phyloP scores from a whole-genome alignment of 257 asterid genomes.

The Nicotiana obtusifolia region DNA sequence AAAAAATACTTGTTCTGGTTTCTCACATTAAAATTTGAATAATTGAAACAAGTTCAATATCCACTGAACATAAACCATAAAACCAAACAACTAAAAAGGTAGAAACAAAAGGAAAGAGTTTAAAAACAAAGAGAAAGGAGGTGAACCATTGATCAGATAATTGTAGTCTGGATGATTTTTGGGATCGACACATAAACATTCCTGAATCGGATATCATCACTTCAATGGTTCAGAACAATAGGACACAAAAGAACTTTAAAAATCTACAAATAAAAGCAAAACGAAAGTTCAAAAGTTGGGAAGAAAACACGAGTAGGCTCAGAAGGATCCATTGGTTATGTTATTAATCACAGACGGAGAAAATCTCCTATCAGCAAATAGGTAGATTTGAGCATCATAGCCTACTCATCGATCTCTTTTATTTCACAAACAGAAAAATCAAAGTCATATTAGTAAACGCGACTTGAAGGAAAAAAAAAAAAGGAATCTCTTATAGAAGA shows the following conservation, averaged over 20 bases:
- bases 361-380: constrained; percentile 54
- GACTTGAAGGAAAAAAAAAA: neutral
- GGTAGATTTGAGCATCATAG: constrained; percentile 70
- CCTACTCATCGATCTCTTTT: constrained; percentile 6
- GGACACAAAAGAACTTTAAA: neutral
- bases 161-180: constrained; percentile 69
- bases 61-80: too few relatives aligned
- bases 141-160: constrained; percentile 64
- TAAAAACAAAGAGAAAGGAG: neutral
- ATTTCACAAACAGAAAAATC: neutral
- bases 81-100: neutral
- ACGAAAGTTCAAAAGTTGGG: neutral
- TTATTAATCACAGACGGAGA: constrained; percentile 44
- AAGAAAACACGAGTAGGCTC: constrained; percentile 29
- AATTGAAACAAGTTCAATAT: neutral
- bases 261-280: neutral
- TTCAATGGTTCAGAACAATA: constrained; percentile 23
- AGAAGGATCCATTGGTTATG: constrained; percentile 94
- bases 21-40: too few relatives aligned
- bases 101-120: neutral
- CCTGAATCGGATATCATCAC: constrained; percentile 42
- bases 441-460: neutral
- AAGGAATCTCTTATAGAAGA: too few relatives aligned
- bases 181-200: constrained; percentile 35
- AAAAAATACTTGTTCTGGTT: too few relatives aligned